Conservation (phyloP, 176 grass and related monocot genomes). For the Oryza meridionalis region DNA sequence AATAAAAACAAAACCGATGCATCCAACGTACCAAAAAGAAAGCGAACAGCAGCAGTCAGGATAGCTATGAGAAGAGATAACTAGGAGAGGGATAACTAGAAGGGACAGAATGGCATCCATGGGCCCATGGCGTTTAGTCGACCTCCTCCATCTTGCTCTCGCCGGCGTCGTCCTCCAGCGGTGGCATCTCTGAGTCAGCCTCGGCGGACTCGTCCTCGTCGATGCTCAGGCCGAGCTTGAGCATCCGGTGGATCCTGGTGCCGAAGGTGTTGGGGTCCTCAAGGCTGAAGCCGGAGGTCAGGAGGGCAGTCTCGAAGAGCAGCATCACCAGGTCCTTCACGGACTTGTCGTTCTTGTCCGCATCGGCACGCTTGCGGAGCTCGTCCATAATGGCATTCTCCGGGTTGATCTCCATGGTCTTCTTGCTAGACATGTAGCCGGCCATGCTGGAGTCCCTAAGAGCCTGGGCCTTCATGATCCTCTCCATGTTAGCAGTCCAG, state of each 20-base stretch:
- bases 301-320: constrained; percentile 80
- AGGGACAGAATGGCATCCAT: background rate
- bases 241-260: constrained; percentile 86
- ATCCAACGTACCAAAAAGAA: constrained; percentile 27
- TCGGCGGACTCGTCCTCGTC: constrained; percentile 64
- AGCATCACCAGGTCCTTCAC: constrained; percentile 88
- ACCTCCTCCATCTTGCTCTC: constrained; percentile 84
- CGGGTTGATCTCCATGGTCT: constrained; percentile 75
- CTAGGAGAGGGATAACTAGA: background rate
- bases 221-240: constrained; percentile 86
- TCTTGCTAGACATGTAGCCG: constrained; percentile 67
- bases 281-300: constrained; percentile 89
- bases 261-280: constrained; percentile 92
- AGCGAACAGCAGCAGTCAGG: constrained; percentile 12
- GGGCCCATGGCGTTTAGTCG: constrained; percentile 43
- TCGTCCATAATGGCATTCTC: constrained; percentile 69
- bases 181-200: constrained; percentile 56
- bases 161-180: constrained; percentile 62
- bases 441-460: constrained; percentile 62
- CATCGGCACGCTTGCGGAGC: constrained; percentile 59
- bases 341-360: constrained; percentile 69
- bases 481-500: constrained; percentile 93
- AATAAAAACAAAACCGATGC: constrained; percentile 18
- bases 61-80: background rate
- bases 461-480: constrained; percentile 69